Evolutionary conservation across 441 rosid species (phyloP), one percentile per base, ranked within the genome.

Genomic region (Eruca vesicaria): DNA sequence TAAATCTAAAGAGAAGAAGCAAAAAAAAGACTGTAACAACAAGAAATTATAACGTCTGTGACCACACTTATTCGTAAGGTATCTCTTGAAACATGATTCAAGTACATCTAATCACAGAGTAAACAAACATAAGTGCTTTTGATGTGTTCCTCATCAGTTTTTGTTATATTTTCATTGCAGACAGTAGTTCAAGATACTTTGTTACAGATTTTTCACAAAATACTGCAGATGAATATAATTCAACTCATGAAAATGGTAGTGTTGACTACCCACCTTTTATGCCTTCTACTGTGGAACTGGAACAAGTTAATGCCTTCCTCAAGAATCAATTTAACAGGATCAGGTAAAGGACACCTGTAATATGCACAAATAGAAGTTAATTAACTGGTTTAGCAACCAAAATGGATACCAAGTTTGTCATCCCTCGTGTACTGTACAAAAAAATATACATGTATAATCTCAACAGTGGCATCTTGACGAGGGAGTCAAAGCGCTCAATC

Each of bases 391-490:
- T 38, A 43, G 36, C 14, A 70, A 64, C 23, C 52, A 61, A 63
- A n/a, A 5, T 29, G 57, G 35, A 68, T 38, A 41, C 60, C 20
- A 65, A 63, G 52, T 12, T 56, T 68, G 14, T 29, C 21, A 50
- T 63, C 71, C 55, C 14, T 14, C 41, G 29, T 20, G 59, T 38
- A 31, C 16, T 28, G n/a, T 43, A 6, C n/a, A n/a, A 29, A 29
- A 50, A 31, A 6, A 3, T 76, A 69, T 84, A 93, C 99, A 97
- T 86, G 59, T 90, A 93, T 55, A 89, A 78, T 83, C 83, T 88
- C 80, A 96, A 84, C 81, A 96, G 84, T 63, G 98, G 97, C 90
- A 93, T 91, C 86, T 96, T 91, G 76, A 93, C 87, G 69, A 91
- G 86, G 73, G 94, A 86, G 35, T 97, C 96, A 65, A 96, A 96